Conservation (phyloP, 2,329 filamentous ascomycete genomes). For the Ophiocordyceps camponoti-floridani region DNA sequence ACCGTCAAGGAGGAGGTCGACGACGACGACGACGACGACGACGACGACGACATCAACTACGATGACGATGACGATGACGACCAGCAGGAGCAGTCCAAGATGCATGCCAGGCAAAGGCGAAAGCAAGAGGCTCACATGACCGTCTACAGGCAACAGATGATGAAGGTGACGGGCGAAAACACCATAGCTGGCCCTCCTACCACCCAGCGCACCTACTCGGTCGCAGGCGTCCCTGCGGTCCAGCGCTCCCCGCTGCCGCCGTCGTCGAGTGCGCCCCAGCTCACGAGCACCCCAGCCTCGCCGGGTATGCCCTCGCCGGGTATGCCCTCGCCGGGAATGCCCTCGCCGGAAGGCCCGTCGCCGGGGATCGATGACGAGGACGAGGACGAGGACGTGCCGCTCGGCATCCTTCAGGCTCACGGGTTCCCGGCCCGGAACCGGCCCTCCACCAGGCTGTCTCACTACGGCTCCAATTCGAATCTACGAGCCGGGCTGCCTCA, state of each 20-base stretch:
- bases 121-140: constrained; percentile 85
- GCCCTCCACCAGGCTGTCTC: constrained; percentile 49
- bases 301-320: constrained; percentile 12
- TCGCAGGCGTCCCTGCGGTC: too few species aligned
- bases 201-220: constrained; percentile 13
- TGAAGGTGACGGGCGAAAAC: constrained; percentile 72
- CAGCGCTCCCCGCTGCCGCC: constrained; percentile 23
- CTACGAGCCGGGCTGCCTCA: constrained; percentile 34
- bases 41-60: constrained; percentile 45
- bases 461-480: constrained; percentile 53
- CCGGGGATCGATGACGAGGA: constrained; percentile 53
- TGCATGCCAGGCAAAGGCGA: constrained; percentile 57
- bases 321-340: constrained; percentile 1
- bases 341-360: constrained; percentile 11
- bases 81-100: constrained; percentile 45
- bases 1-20: constrained; percentile 23
- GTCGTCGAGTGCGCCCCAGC: too few species aligned
- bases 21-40: too few species aligned
- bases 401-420: constrained; percentile 75
- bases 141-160: constrained; percentile 87
- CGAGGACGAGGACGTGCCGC: constrained; percentile 76
- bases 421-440: constrained; percentile 69
- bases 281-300: too few species aligned
- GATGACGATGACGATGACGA: constrained; percentile 20
- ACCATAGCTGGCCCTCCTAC: constrained; percentile 15